Evolutionary conservation across 208 protist species (phyloP), one percentile per base, ranked within the genome.

Genomic region (Angomonas ambiguus): DNA sequence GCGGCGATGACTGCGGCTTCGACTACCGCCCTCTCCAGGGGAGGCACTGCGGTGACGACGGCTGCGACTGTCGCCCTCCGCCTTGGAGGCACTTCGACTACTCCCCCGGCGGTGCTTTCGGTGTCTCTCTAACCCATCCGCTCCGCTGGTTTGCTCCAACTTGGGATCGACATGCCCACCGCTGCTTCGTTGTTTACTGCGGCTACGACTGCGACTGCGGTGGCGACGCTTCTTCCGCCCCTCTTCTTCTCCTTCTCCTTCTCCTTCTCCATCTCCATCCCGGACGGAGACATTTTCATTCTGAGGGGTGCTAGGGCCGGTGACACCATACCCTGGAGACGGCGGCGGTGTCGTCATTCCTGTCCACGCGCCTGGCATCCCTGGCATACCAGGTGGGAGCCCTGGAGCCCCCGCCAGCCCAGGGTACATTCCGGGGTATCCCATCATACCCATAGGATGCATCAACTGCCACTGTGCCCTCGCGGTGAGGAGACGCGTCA

Each of bases 401-500:
- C 45, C 45, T 8, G 18, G 18, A 20, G 45, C 18, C 18, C 45
- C 45, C 45, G 20, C 20, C 8, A 53, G 10, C 8, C 35, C 35
- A 13, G 35, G 35, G 35, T 41, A 41, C 45, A 53, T 53, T 3
- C 45, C 45, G 22, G 38, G 33, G 33, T 20, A 35, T 18, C 42
- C 27, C 2, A 30, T 31, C 5, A 30, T 74, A 58, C 76, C 72
- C 27, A 67, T 59, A 10, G 68, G 71, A 35, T 75, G 51, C 67
- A 79, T 81, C 71, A 70, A 70, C 60, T 78, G 68, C 79, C 71
- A 86, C 65, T 74, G 67, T 59, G 67, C 31, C 35, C 77, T 76
- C 58, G 80, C 58, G 45, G 78, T 76, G 32, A 83, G 77, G 32
- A 89, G 76, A 31, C 51, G 25, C 42, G 84, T 76, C 82, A 91